Conservation (phyloP, 2,329 filamentous ascomycete genomes). For the Drechmeria coniospora region DNA sequence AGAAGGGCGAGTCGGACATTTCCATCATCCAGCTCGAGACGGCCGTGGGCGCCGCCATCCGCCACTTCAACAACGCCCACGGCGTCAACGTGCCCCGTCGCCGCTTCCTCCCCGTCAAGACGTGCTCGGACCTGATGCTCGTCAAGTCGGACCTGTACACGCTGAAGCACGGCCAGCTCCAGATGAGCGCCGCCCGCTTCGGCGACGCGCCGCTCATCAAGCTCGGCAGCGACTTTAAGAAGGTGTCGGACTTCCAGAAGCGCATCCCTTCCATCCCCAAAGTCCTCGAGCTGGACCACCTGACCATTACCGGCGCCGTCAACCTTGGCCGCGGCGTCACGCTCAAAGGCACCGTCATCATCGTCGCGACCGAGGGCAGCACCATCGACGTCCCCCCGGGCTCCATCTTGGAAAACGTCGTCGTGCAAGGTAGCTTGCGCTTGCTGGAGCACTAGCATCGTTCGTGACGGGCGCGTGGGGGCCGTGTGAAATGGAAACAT, state of each 20-base stretch:
- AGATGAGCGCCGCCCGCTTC: conserved; percentile 93
- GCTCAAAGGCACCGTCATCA: conserved; percentile 96
- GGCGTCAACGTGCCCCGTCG: conserved; percentile 96
- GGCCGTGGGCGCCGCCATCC: conserved; percentile 93
- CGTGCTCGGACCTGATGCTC: conserved; percentile 96
- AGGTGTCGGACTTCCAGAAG: conserved; percentile 93
- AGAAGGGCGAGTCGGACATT: conserved; percentile 98
- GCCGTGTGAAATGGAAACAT: too few species aligned
- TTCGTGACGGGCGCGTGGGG: too few species aligned
- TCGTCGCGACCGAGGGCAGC: conserved; percentile 92
- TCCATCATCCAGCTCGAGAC: conserved; percentile 98
- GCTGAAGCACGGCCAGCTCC: conserved; percentile 92
- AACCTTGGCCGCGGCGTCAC: conserved; percentile 93
- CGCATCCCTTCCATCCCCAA: conserved; percentile 77
- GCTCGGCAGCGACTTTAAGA: conserved; percentile 98
- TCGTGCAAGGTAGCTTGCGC: conserved; percentile 90
- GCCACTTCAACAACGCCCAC: conserved; percentile 96
- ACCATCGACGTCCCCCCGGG: conserved; percentile 96
- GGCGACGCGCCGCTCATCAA: conserved; percentile 96
- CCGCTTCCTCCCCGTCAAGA: conserved; percentile 99
- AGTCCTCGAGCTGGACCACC: conserved; percentile 82
- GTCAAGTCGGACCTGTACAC: conserved; percentile 99
- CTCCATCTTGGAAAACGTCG: conserved; percentile 95
- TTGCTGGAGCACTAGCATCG: conserved; percentile 45
- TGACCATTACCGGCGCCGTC: conserved; percentile 94